Conservation (phyloP, 2,329 filamentous ascomycete genomes). For the Lachnellula cervina region DNA sequence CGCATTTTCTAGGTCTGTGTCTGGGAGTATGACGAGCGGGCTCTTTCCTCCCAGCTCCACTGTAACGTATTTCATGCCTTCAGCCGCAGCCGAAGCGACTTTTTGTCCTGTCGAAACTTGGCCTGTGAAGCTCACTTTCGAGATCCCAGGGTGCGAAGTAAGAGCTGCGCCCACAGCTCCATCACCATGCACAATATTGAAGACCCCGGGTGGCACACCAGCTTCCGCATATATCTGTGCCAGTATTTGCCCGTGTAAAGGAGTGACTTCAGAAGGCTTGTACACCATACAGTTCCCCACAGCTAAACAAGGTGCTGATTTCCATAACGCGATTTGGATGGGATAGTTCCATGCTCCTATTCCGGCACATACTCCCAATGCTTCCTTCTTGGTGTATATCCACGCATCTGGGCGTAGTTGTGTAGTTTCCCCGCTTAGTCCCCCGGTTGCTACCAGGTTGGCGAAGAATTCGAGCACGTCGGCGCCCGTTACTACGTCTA, state of each 20-base stretch:
- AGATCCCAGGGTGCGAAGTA: constrained; percentile 65
- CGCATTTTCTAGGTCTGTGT: constrained; percentile 73
- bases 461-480: constrained; percentile 87
- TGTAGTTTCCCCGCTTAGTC: constrained; percentile 75
- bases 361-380: constrained; percentile 77
- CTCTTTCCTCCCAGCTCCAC: constrained; percentile 91
- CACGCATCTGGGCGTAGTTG: constrained; percentile 70
- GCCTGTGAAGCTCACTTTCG: constrained; percentile 87
- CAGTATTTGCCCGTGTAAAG: constrained; percentile 71
- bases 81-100: constrained; percentile 70
- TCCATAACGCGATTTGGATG: constrained; percentile 87
- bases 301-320: constrained; percentile 78
- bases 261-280: constrained; percentile 84
- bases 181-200: constrained; percentile 80
- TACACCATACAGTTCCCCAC: constrained; percentile 89
- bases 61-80: constrained; percentile 82
- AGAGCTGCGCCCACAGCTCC: constrained; percentile 73
- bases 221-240: constrained; percentile 75
- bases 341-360: constrained; percentile 94
- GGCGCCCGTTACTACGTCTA: constrained; percentile 77
- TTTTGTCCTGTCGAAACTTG: constrained; percentile 80
- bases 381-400: constrained; percentile 77
- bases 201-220: constrained; percentile 74
- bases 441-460: constrained; percentile 69
- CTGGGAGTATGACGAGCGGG: constrained; percentile 72